Percentiles rank a stretch among this genome's conserved stretches.
Evolutionary conservation across 1,284 basidiomycete species (phyloP).

Genomic region (Coniferiporia sulphurascens): DNA sequence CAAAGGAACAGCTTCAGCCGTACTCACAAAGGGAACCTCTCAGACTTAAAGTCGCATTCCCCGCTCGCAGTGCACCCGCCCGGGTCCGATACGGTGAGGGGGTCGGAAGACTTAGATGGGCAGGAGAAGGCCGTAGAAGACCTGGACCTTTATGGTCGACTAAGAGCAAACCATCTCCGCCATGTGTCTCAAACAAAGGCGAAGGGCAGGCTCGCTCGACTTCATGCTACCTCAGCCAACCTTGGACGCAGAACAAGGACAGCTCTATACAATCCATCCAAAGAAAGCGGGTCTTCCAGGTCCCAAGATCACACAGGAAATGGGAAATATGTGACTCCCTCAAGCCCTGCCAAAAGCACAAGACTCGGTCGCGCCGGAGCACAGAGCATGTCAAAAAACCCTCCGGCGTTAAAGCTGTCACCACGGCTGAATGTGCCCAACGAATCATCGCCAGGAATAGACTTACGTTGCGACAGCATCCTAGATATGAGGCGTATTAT

Average conservation of each 20-base stretch:
- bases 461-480: not conserved
- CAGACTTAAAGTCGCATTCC: not conserved
- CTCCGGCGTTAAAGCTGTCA: too few relatives aligned
- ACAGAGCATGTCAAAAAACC: too few relatives aligned
- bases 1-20: not conserved
- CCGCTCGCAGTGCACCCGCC: too few relatives aligned
- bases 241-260: not conserved
- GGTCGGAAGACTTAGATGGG: too few relatives aligned
- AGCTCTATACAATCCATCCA: not conserved
- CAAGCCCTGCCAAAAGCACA: too few relatives aligned
- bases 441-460: too few relatives aligned
- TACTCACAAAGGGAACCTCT: not conserved
- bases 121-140: not conserved
- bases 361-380: too few relatives aligned
- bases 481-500: conserved; percentile 1
- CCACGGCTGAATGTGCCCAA: too few relatives aligned
- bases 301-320: too few relatives aligned
- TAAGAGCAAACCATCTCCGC: not conserved
- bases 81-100: too few relatives aligned
- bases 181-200: not conserved
- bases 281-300: too few relatives aligned
- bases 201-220: not conserved
- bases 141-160: not conserved
- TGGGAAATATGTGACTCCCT: too few relatives aligned
- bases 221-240: not conserved